Evolutionary conservation across 371 early-diverging fungal species (phyloP), one percentile per base, ranked within the genome.

Genomic region (Basidiobolus meristosporus): DNA sequence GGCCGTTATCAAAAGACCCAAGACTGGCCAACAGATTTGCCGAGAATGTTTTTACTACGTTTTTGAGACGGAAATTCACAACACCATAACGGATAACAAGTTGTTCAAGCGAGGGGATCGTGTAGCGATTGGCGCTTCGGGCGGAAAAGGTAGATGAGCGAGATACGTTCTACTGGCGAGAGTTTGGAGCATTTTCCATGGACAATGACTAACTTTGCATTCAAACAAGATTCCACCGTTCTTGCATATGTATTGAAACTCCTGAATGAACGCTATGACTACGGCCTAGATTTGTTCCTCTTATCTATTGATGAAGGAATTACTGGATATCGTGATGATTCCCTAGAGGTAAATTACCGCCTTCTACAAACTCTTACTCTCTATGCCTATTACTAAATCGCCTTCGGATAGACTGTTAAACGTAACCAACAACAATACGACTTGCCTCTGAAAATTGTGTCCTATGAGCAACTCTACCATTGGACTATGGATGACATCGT

Each of bases 261-360:
- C 15, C 67, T 99, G 43, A 99, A 99, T 58, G 86, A 91, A 42
- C 74, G 89, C 30, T 76, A 98, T 62, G 61, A 79, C 41, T 98
- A 98, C 56, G 91, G 91, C 1, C 59, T 98, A 9, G 84, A 96
- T 38, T 59, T 99, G 30, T 83, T 74, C 33, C 60, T 99, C 20
- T 62, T 99, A 9, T 91, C 95, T 15, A 79, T 98, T n/a, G 99
- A 99, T 64, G 99, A 99, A 65, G 99, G 99, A 19, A 99, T 99
- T 46, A 74, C 85, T 7, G 98, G 98, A 28, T 99, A 99, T 57
- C 68, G 99, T 50, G 99, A 99, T 62, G 91, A 98, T 57, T 96
- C 97, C 2, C 69, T 99, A 17, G 95, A 95, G 57, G 69, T 68
- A 39, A 21, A 39, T 14, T 18, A 26, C 26, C 15, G 17, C 31